Evolutionary conservation across 192 early-diverging fungal species (phyloP).

Genomic region (Gonapodya prolifera): DNA sequence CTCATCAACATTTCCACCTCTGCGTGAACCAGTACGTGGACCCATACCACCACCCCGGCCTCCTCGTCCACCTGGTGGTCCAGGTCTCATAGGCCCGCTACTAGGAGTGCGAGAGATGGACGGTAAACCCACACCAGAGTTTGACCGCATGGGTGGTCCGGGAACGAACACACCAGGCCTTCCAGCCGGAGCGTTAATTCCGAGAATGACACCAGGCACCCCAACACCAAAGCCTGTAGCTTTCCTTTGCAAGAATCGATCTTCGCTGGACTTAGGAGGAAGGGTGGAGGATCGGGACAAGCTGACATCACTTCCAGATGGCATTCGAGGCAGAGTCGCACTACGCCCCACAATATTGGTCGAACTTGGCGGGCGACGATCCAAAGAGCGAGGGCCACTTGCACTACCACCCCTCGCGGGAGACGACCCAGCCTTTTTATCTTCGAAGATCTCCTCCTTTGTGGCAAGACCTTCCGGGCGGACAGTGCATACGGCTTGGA

Average conservation of each 20-base stretch:
- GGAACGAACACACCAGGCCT: conserved; percentile 20
- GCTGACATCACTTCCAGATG: not conserved
- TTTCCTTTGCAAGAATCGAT: conserved; percentile 15
- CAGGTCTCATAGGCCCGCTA: conserved; percentile 38
- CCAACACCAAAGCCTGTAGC: conserved; percentile 8
- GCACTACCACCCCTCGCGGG: not conserved
- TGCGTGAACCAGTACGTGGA: conserved; percentile 6
- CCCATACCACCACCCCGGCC: conserved; percentile 32
- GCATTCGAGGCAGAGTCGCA: not conserved
- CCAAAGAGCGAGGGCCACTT: not conserved
- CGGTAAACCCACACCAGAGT: conserved; percentile 15
- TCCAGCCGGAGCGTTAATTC: conserved; percentile 11
- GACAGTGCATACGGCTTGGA: not conserved
- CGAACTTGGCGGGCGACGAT: not conserved
- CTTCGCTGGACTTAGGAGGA: conserved; percentile 19
- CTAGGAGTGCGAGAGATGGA: conserved; percentile 36
- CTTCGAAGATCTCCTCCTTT: conserved; percentile 1
- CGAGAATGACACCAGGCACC: conserved; percentile 13
- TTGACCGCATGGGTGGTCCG: conserved; percentile 22
- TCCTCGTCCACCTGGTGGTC: conserved; percentile 37
- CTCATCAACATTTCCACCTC: conserved; percentile 25
- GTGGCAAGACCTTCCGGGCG: conserved; percentile 2
- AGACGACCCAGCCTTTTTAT: not conserved
- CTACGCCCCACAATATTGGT: not conserved
- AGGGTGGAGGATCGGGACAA: not conserved